Evolutionary conservation across 1,284 basidiomycete genomes (phyloP).

Genomic region (Heterobasidion irregulare): DNA sequence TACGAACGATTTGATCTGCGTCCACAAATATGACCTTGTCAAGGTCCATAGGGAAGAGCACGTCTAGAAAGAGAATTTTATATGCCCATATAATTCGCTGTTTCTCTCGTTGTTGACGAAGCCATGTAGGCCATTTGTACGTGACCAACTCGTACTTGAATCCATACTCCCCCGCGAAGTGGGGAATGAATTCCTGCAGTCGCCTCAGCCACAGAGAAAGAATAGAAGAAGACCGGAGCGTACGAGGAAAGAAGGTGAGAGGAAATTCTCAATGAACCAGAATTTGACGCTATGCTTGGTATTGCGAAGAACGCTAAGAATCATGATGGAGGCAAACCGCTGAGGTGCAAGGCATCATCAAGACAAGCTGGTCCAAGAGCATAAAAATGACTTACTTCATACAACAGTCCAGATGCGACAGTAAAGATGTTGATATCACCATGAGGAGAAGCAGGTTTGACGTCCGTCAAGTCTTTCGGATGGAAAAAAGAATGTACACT

Average conservation of each 20-base stretch:
- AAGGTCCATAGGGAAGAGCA: conserved; percentile 96
- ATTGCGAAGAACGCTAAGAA: conserved; percentile 89
- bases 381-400: conserved; percentile 57
- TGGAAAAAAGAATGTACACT: background rate
- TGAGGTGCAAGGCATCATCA: conserved; percentile 22
- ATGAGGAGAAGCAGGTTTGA: conserved; percentile 23
- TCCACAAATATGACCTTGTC: conserved; percentile 99
- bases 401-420: conserved; percentile 91
- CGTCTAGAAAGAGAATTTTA: conserved; percentile 98
- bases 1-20: conserved; percentile 93
- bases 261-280: conserved; percentile 99
- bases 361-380: background rate
- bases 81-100: conserved; percentile 99
- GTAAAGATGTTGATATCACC: conserved; percentile 99
- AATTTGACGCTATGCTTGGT: conserved; percentile 94
- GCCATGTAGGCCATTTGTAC: conserved; percentile 98
- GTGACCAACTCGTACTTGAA: conserved; percentile 97
- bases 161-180: conserved; percentile 81
- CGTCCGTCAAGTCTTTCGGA: background rate
- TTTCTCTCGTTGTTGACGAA: conserved; percentile 94
- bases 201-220: background rate
- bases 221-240: conserved; percentile 15
- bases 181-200: conserved; percentile 85
- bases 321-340: conserved; percentile 98
- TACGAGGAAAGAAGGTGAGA: conserved; percentile 94